phyloP scores from a whole-genome alignment of 23 red algal genomes.

The Agarophyton chilense region DNA sequence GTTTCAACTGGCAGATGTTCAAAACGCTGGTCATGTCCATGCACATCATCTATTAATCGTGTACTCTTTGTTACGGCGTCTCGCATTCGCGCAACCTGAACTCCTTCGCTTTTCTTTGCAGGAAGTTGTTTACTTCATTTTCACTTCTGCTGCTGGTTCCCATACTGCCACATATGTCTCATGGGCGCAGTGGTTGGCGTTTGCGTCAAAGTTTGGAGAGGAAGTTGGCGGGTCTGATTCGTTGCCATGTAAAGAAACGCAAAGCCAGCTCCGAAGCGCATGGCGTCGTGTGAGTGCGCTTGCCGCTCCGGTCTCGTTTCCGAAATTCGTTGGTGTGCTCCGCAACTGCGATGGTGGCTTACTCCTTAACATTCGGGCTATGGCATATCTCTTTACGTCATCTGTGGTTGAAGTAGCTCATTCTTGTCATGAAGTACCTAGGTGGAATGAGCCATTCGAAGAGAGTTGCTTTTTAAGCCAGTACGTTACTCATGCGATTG shows the following conservation, averaged over 20 bases:
- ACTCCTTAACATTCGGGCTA: not conserved
- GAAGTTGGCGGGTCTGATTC: conserved; percentile 30
- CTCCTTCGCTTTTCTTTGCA: not conserved
- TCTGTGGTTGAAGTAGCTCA: not conserved
- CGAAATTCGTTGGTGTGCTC: not conserved
- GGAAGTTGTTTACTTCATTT: not conserved
- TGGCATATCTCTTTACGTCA: not conserved
- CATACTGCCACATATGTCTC: not conserved
- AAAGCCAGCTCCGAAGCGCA: not conserved
- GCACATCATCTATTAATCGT: conserved; percentile 1
- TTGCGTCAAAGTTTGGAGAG: not conserved
- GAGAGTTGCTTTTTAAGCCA: conserved; percentile 11
- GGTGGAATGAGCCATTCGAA: conserved; percentile 4
- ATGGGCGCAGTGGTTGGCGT: conserved; percentile 14
- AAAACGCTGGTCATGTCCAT: not conserved
- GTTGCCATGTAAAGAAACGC: conserved; percentile 20
- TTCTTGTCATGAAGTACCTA: not conserved
- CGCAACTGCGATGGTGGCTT: conserved; percentile 16
- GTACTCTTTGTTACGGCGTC: not conserved
- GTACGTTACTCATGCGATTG: conserved; percentile 9
- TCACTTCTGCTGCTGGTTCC: not conserved
- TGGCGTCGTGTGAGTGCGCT: not conserved
- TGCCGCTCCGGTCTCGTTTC: not conserved
- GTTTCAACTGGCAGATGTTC: not conserved
- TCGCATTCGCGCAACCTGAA: not conserved